Conservation (phyloP, 805 yeast genomes). For the Maudiozyma turicensis region DNA sequence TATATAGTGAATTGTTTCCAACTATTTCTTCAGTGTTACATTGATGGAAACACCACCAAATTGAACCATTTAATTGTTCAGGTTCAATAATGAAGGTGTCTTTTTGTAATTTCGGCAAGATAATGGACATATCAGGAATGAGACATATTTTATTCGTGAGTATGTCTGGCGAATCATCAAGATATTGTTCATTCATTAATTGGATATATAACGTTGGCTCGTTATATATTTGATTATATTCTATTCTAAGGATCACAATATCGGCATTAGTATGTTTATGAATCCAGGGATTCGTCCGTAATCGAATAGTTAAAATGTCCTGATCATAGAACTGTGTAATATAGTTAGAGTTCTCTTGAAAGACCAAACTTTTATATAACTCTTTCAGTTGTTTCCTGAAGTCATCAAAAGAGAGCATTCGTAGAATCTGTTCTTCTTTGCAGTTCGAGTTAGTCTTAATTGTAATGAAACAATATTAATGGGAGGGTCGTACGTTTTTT, state of each 20-base stretch:
- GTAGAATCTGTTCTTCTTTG: neutral
- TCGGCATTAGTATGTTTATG: constrained; percentile 2
- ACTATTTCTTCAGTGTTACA: constrained; percentile 24
- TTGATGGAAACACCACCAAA: constrained; percentile 22
- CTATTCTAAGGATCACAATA: constrained; percentile 6
- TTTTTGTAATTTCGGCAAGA: constrained; percentile 9
- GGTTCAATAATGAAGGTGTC: constrained; percentile 3
- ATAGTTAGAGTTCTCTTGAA: neutral
- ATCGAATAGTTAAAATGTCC: neutral
- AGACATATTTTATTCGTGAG: neutral
- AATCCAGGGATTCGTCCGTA: neutral
- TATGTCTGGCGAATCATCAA: neutral
- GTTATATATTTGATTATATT: constrained; percentile 13
- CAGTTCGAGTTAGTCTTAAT: too few relatives aligned
- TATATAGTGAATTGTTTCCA: constrained; percentile 7
- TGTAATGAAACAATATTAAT: too few relatives aligned
- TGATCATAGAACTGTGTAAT: neutral
- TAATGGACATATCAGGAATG: neutral
- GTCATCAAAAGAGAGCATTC: neutral
- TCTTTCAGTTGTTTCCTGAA: neutral
- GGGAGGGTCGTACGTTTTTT: too few relatives aligned
- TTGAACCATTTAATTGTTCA: constrained; percentile 6
- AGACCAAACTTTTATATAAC: neutral
- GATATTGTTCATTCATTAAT: constrained; percentile 8
- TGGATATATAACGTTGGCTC: constrained; percentile 18